Evolutionary conservation across 805 yeast species (phyloP).

Genomic region (Blastobotrys chiropterorum): DNA sequence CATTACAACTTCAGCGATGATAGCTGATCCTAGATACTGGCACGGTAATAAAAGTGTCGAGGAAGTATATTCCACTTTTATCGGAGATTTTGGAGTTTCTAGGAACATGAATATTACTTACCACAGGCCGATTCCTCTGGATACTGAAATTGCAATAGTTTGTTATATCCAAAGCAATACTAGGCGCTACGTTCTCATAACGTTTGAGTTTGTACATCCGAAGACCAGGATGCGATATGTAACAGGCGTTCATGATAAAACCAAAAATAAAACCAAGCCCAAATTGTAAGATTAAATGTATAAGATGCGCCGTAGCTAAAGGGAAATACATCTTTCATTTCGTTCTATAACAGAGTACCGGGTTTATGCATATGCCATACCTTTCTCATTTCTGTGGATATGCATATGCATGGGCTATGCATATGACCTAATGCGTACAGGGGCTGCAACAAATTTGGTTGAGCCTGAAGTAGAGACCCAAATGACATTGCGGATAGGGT

Average conservation of each 20-base stretch:
- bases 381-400: too few relatives aligned
- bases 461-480: too few relatives aligned
- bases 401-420: too few relatives aligned
- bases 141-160: constrained; percentile 17
- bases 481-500: too few relatives aligned
- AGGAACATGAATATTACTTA: constrained; percentile 26
- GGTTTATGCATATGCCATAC: too few relatives aligned
- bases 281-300: background rate
- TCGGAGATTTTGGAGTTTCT: constrained; percentile 22
- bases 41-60: constrained; percentile 7
- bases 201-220: constrained; percentile 17
- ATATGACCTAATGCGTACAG: too few relatives aligned
- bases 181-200: constrained; percentile 22
- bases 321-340: too few relatives aligned
- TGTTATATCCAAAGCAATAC: constrained; percentile 23
- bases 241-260: constrained; percentile 28
- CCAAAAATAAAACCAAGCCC: constrained; percentile 13
- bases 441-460: too few relatives aligned
- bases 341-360: too few relatives aligned
- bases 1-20: constrained; percentile 19
- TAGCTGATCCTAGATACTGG: constrained; percentile 25
- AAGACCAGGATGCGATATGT: constrained; percentile 19
- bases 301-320: too few relatives aligned
- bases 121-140: constrained; percentile 26
- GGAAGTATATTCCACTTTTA: constrained; percentile 2